Evolutionary conservation across 345 rosid species (phyloP).

Genomic region (Eucalyptus coolabah): DNA sequence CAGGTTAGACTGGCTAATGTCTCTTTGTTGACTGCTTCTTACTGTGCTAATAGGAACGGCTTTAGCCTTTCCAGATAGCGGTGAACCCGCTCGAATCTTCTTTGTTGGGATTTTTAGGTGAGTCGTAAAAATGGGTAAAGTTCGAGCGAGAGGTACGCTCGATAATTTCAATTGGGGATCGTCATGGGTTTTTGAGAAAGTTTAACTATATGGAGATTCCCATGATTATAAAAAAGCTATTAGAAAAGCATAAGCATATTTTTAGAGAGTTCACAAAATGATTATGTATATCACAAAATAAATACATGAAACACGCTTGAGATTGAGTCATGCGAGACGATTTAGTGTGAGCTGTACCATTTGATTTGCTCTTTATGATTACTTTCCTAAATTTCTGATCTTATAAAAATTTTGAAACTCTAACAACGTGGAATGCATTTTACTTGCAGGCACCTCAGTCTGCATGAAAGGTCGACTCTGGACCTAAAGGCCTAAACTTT

Average conservation of each 20-base stretch:
- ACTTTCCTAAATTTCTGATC: too few species aligned
- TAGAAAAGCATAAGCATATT: too few species aligned
- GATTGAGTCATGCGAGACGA: rapidly evolving
- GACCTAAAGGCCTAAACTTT: not conserved
- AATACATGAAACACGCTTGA: rapidly evolving
- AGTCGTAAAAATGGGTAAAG: too few species aligned
- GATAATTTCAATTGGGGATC: too few species aligned
- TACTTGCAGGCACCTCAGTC: too few species aligned
- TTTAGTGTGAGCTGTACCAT: rapidly evolving
- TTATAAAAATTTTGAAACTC: too few species aligned
- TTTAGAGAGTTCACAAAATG: not conserved
- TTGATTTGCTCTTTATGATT: too few species aligned
- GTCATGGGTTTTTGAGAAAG: too few species aligned
- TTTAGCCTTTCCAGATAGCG: not conserved
- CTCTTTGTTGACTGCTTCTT: not conserved
- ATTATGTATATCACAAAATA: too few species aligned
- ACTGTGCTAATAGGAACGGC: not conserved
- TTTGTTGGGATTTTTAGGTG: too few species aligned
- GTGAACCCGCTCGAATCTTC: not conserved
- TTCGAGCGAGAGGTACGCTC: rapidly evolving
- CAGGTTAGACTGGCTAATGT: not conserved
- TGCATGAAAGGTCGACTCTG: not conserved
- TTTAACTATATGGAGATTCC: too few species aligned
- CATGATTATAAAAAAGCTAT: not conserved
- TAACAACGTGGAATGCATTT: too few species aligned